phyloP scores from a whole-genome alignment of 176 grass and related monocot genomes.

The Aechmea fasciata region DNA sequence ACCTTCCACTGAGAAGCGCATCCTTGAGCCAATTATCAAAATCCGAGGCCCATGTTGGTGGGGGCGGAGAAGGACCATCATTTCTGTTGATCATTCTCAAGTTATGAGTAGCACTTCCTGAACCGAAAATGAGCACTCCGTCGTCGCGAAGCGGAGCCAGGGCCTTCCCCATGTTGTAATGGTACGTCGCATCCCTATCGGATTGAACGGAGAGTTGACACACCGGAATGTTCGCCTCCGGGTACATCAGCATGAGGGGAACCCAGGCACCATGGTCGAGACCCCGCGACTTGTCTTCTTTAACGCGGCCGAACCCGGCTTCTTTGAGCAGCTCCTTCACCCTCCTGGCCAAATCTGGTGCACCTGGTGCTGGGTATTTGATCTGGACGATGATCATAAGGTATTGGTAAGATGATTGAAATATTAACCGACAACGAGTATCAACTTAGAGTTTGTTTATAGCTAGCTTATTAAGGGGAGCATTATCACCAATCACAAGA shows the following conservation, averaged over 20 bases:
- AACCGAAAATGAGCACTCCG: slow-evolving; percentile 9
- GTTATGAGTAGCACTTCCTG: slow-evolving; percentile 25
- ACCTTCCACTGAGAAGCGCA: slow-evolving; percentile 3
- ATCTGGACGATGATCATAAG: background rate
- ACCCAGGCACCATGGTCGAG: slow-evolving; percentile 22
- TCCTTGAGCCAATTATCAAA: slow-evolving; percentile 18
- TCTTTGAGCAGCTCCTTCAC: slow-evolving; percentile 20
- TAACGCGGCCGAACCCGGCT: slow-evolving; percentile 7
- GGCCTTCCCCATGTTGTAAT: slow-evolving; percentile 22
- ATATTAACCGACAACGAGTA: too few species aligned
- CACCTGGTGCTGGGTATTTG: slow-evolving; percentile 17
- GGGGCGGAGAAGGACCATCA: background rate
- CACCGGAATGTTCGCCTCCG: slow-evolving; percentile 17
- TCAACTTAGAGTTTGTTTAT: too few species aligned
- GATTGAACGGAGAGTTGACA: slow-evolving; percentile 16
- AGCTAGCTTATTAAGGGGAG: too few species aligned
- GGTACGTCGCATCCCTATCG: background rate
- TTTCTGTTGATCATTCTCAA: background rate
- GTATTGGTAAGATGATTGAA: too few species aligned
- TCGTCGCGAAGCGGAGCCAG: slow-evolving; percentile 15
- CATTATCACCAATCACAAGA: too few species aligned
- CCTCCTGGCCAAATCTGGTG: slow-evolving; percentile 11
- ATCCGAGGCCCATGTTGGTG: slow-evolving; percentile 4
- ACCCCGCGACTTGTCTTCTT: slow-evolving; percentile 9
- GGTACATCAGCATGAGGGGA: slow-evolving; percentile 21